phyloP scores from a whole-genome alignment of 23 red algal species.

The Gracilariopsis chorda region DNA sequence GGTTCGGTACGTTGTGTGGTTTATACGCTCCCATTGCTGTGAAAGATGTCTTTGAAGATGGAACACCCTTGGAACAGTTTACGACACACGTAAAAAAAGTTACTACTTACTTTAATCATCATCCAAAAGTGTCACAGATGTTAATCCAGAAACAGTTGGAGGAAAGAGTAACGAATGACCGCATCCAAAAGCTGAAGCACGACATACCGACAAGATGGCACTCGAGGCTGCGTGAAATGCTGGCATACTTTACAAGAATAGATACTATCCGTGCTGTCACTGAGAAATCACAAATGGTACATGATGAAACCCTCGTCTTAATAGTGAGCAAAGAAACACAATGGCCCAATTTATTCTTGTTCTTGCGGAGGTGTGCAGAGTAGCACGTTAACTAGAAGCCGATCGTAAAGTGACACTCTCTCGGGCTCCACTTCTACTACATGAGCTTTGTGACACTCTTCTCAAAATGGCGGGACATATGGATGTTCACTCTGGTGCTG shows the following conservation, averaged over 20 bases:
- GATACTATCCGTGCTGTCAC: neutral
- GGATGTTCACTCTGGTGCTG: neutral
- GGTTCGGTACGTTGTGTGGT: neutral
- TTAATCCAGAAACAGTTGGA: neutral
- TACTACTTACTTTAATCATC: neutral
- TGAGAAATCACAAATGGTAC: neutral
- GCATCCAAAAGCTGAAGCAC: neutral
- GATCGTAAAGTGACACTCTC: no score
- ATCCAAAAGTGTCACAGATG: neutral
- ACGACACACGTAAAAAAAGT: neutral
- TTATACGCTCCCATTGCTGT: neutral
- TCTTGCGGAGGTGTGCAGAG: no score
- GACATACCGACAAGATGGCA: neutral
- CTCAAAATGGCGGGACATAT: neutral
- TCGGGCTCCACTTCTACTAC: neutral
- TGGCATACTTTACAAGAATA: neutral
- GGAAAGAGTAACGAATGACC: neutral
- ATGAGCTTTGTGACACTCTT: neutral
- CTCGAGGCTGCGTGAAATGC: neutral
- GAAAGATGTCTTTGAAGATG: neutral
- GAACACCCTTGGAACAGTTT: neutral
- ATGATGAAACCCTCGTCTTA: neutral
- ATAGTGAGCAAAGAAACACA: neutral
- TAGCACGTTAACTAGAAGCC: no score
- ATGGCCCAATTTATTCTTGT: no score